phyloP scores from a whole-genome alignment of 164 flowering plant species.

The Litsea cubeba region DNA sequence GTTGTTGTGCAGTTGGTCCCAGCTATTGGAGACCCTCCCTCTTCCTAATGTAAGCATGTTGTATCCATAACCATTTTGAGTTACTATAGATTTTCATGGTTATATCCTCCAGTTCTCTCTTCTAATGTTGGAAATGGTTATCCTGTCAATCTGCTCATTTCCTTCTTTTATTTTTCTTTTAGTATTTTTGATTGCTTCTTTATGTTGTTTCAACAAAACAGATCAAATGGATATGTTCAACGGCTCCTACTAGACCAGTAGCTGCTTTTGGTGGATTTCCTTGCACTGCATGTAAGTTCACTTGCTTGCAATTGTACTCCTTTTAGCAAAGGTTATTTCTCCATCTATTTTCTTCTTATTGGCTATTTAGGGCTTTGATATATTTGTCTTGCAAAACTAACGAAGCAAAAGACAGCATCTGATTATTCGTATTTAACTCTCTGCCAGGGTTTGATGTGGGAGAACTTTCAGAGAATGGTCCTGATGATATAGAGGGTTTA shows the following conservation, averaged over 20 bases:
- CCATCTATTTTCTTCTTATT: background rate
- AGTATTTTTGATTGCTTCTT: background rate
- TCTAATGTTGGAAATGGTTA: background rate
- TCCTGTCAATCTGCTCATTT: background rate
- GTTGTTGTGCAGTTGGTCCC: conserved; percentile 70
- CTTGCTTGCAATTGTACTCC: conserved; percentile 1
- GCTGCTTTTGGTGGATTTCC: conserved; percentile 64
- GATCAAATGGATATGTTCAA: conserved; percentile 67
- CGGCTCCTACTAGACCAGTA: conserved; percentile 58
- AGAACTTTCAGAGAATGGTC: conserved; percentile 84
- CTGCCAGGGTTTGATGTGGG: conserved; percentile 83
- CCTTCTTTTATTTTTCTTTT: background rate
- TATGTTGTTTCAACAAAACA: conserved; percentile 15
- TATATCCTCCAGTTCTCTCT: background rate
- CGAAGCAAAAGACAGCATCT: background rate
- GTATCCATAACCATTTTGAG: background rate
- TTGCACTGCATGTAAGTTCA: conserved; percentile 60
- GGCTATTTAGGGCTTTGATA: background rate
- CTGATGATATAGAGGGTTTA: conserved; percentile 87
- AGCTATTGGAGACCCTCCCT: conserved; percentile 61
- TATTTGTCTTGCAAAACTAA: background rate
- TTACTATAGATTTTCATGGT: background rate
- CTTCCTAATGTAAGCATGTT: conserved; percentile 63
- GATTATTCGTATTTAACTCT: background rate
- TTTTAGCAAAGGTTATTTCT: background rate